Evolutionary conservation across 2,329 filamentous ascomycete genomes (phyloP).

Genomic region (Achaetomium macrosporum): DNA sequence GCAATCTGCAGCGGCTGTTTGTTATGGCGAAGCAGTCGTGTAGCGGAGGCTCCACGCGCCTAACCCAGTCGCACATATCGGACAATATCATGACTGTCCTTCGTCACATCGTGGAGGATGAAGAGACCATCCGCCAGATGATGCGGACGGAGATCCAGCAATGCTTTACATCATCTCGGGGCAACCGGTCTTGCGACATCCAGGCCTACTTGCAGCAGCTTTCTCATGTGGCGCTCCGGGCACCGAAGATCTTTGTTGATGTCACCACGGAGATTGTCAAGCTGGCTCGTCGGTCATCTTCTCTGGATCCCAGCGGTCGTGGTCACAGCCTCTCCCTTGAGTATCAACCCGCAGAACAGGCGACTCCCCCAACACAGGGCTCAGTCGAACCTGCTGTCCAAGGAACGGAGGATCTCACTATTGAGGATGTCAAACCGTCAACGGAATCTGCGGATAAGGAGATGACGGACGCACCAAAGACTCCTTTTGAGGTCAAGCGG

Average conservation of each 20-base stretch:
- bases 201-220: slow-evolving; percentile 68
- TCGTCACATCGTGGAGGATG: slow-evolving; percentile 90
- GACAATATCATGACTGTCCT: slow-evolving; percentile 75
- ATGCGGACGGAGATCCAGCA: slow-evolving; percentile 84
- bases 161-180: slow-evolving; percentile 62
- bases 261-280: slow-evolving; percentile 80
- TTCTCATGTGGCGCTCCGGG: slow-evolving; percentile 72
- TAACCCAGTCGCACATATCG: slow-evolving; percentile 51
- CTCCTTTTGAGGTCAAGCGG: slow-evolving; percentile 61
- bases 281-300: slow-evolving; percentile 53
- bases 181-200: slow-evolving; percentile 59
- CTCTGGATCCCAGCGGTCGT: slow-evolving; percentile 28
- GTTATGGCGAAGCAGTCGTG: slow-evolving; percentile 92
- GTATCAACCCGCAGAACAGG: slow-evolving; percentile 28
- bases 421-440: slow-evolving; percentile 52
- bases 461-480: slow-evolving; percentile 60
- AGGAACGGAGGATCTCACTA: slow-evolving; percentile 41
- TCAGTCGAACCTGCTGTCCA: slow-evolving; percentile 41
- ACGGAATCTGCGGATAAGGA: slow-evolving; percentile 56
- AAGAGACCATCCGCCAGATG: slow-evolving; percentile 81
- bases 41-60: slow-evolving; percentile 66
- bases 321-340: slow-evolving; percentile 39
- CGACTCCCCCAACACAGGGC: slow-evolving; percentile 30
- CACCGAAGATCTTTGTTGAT: slow-evolving; percentile 80
- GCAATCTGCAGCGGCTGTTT: slow-evolving; percentile 83